Conservation (phyloP, 163 green algal genomes). For the Chlamydomonas reinhardtii region DNA sequence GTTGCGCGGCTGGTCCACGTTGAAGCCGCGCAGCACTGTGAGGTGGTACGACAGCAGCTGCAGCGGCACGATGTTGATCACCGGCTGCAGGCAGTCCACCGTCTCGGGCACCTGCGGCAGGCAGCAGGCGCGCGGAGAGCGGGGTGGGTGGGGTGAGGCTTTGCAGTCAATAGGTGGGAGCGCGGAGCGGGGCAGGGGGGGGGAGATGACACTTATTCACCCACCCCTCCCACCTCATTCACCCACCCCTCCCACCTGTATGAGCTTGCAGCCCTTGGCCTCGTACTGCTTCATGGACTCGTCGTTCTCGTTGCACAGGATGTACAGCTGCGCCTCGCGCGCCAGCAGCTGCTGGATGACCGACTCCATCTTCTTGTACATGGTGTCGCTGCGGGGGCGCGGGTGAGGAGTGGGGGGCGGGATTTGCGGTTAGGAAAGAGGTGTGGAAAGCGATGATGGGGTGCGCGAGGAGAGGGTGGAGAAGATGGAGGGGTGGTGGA, state of each 20-base stretch:
- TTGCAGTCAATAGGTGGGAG: too few relatives aligned
- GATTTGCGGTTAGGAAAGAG: not conserved
- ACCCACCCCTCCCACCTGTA: constrained; percentile 61
- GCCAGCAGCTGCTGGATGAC: constrained; percentile 93
- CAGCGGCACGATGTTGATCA: constrained; percentile 98
- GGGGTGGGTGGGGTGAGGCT: too few relatives aligned
- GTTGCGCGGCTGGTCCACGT: constrained; percentile 99
- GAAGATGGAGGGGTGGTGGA: too few relatives aligned
- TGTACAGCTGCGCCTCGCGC: constrained; percentile 83
- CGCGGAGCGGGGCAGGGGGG: too few relatives aligned
- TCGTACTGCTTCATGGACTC: constrained; percentile 59
- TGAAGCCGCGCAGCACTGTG: constrained; percentile 89
- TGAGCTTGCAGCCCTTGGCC: constrained; percentile 60
- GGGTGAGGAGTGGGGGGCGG: not conserved
- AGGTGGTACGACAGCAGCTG: constrained; percentile 98
- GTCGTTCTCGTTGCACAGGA: constrained; percentile 89
- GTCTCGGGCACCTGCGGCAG: constrained; percentile 84
- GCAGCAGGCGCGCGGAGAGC: too few relatives aligned
- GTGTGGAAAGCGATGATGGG: too few relatives aligned
- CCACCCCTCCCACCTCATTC: not conserved
- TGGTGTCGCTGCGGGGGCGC: constrained; percentile 65
- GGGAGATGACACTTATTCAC: too few relatives aligned
- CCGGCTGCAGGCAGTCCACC: constrained; percentile 91
- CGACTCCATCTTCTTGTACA: constrained; percentile 93
- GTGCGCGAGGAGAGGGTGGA: not conserved